phyloP scores from a whole-genome alignment of 331 rosid species.

The Acacia concinna region DNA sequence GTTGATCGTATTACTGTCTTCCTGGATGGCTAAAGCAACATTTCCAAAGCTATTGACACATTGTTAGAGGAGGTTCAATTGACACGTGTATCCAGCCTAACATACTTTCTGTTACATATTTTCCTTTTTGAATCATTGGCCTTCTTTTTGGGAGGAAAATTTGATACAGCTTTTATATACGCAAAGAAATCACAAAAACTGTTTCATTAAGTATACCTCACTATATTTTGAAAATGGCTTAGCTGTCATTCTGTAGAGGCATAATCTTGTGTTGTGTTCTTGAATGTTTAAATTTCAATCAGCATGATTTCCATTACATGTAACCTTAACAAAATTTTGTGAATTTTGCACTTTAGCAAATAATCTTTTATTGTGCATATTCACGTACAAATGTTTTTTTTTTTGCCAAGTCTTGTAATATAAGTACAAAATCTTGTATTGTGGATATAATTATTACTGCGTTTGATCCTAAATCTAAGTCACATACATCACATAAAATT shows the following conservation, averaged over 20 bases:
- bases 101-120: constrained; percentile 2
- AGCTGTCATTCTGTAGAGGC: neutral
- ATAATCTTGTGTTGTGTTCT: neutral
- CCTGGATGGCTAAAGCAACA: neutral
- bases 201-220: neutral
- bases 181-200: constrained; percentile 4
- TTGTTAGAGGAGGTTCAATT: neutral
- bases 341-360: neutral
- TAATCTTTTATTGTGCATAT: neutral
- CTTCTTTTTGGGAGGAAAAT: neutral
- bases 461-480: too few species aligned
- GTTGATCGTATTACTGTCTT: constrained; percentile 19
- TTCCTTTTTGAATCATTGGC: neutral
- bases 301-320: neutral
- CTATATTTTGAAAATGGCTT: neutral
- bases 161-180: neutral
- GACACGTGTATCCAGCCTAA: neutral
- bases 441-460: too few species aligned
- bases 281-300: neutral
- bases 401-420: too few species aligned
- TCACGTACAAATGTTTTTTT: too few species aligned
- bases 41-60: constrained; percentile 4
- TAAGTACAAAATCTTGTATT: too few species aligned
- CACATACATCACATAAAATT: too few species aligned
- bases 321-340: neutral